Base-by-base conservation (phyloP, 768 basidiomycete species). In the Multifurca ochricompacta region DNA sequence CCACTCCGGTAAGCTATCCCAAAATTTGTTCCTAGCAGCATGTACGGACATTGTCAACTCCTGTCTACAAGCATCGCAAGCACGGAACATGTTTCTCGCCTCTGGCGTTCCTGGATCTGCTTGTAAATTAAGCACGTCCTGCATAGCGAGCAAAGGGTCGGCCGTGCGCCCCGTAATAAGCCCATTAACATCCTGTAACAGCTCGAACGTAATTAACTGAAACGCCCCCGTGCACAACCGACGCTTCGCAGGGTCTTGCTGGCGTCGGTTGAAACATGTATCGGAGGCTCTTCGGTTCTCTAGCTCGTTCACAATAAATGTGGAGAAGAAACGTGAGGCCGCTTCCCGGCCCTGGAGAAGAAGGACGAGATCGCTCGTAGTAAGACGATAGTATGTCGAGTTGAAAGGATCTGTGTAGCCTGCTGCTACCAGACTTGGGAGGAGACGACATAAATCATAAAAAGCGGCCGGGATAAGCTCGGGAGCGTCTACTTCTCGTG, bases 381-480 rank as follows among this genome's bases (percentile, higher is more conserved):
- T 73, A 41, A 79, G 76, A 36, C 66, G 62, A 62, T 80, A 74
- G 9, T 51, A 65, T 14, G 54, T 65, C 50, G 61, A 68, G 48
- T 66, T 68, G 46, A 66, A 53, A 18, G 69, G 62, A 58, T 67
- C 73, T 51, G 67, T 72, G 64, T 76, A 71, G 6, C 83, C 85
- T 6, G 72, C 66, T 27, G 77, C 77, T 31, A 80, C 78, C 45
- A 80, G 78, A 62, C 81, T 86, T 2, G 83, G 80, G 28, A 77
- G 69, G 61, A 70, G 79, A 36, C 87, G 83, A 19, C 83, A 87
- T 37, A 90, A 76, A 66, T 89, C 87, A 66, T 90, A 90, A 69
- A 87, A 86, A 5, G 86, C 86, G 27, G 87, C 77, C 4, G 86
- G 85, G 3, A 88, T 72, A 31, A 89, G 76, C 59, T 80, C 76